Percentiles rank a stretch among this genome's conserved stretches.
These are phyloP conservation scores for Eimeria sp. DNA, from an alignment of 169 alveolate genomes.

Conservation along the genomic window DNA sequence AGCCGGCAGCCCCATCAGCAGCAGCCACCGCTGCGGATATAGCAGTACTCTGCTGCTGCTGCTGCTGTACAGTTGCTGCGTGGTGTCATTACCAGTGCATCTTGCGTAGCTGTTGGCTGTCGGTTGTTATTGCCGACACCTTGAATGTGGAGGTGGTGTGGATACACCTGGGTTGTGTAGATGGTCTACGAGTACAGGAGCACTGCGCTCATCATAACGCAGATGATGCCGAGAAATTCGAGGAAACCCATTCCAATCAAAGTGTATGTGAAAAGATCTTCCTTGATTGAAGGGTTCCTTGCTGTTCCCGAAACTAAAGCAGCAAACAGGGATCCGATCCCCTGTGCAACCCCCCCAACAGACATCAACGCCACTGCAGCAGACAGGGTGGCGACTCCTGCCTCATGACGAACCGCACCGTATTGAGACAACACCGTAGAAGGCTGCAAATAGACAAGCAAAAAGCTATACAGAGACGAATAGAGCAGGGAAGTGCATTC, in stretches of 20 bases:
- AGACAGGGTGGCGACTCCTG: conserved; percentile 82
- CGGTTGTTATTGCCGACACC: background rate
- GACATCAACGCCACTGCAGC: conserved; percentile 87
- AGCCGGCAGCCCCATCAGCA: background rate
- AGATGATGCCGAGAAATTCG: conserved; percentile 93
- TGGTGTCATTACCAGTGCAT: background rate
- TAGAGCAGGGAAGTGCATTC: background rate
- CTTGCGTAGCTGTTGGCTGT: background rate
- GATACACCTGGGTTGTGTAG: background rate
- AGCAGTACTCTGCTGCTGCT: background rate
- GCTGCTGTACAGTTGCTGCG: background rate
- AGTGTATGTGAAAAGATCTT: conserved; percentile 94
- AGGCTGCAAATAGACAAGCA: conserved; percentile 1
- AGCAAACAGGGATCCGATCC: conserved; percentile 95
- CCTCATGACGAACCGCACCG: conserved; percentile 79
- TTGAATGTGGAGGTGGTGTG: background rate
- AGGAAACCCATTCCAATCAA: conserved; percentile 96
- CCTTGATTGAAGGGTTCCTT: conserved; percentile 94
- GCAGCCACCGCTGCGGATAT: background rate
- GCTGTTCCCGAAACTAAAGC: conserved; percentile 95
- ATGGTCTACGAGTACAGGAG: conserved; percentile 89
- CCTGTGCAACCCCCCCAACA: conserved; percentile 92
- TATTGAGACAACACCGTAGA: background rate
- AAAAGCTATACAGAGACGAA: background rate
- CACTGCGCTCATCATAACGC: conserved; percentile 94